Percentiles rank a stretch among this genome's conserved stretches.
These are phyloP conservation scores for Populus pruinosa DNA, from an alignment of 345 rosid genomes.

Conservation along the genomic window DNA sequence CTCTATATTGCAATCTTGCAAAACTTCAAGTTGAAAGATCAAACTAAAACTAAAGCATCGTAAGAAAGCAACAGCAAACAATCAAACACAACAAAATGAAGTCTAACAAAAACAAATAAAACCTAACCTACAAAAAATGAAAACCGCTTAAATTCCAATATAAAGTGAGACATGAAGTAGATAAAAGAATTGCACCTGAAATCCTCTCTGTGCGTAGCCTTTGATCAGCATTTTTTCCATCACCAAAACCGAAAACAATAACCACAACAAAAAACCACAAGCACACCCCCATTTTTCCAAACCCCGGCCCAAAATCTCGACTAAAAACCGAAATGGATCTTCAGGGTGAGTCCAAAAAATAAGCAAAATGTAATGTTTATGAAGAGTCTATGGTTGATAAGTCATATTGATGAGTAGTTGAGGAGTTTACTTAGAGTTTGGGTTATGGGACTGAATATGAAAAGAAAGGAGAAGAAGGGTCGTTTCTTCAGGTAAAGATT, in stretches of 20 bases:
- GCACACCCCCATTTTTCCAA: slow-evolving; percentile 32
- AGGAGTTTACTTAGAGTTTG: slow-evolving; percentile 58
- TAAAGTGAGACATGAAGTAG: background rate
- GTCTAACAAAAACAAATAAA: background rate
- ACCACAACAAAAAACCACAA: slow-evolving; percentile 31
- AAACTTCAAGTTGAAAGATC: background rate
- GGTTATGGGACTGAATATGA: slow-evolving; percentile 24
- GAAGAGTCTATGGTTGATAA: slow-evolving; percentile 49
- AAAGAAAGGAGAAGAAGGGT: slow-evolving; percentile 22
- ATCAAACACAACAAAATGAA: background rate
- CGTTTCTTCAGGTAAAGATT: slow-evolving; percentile 17
- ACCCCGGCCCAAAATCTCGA: background rate
- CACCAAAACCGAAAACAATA: slow-evolving; percentile 25
- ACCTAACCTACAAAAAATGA: background rate
- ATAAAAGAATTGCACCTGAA: slow-evolving; percentile 46
- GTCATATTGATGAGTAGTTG: slow-evolving; percentile 72
- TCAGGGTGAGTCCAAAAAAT: slow-evolving; percentile 19
- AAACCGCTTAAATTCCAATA: background rate
- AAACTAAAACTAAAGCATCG: background rate
- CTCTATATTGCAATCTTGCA: background rate
- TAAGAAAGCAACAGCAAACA: background rate
- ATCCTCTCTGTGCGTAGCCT: slow-evolving; percentile 61
- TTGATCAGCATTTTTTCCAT: slow-evolving; percentile 37
- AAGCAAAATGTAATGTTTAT: slow-evolving; percentile 30
- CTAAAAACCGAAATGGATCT: slow-evolving; percentile 22